These are phyloP conservation scores for Vickermania spadyakhi DNA, from an alignment of 208 protist genomes.

Conservation along the genomic window DNA sequence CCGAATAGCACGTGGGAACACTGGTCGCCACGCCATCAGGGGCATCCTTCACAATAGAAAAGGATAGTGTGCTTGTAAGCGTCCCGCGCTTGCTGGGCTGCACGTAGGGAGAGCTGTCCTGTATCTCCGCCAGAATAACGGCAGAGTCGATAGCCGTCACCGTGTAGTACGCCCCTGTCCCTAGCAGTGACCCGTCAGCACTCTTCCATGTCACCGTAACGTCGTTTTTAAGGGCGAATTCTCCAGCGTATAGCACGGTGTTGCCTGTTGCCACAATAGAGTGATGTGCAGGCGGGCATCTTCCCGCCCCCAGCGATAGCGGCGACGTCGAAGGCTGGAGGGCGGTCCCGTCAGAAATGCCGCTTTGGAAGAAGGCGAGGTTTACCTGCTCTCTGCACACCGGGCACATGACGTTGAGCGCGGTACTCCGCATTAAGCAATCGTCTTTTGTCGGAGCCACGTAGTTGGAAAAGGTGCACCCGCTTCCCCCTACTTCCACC, in stretches of 20 bases:
- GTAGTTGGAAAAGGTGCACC: slow-evolving; percentile 54
- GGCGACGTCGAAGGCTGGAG: neutral
- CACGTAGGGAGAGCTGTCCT: slow-evolving; percentile 27
- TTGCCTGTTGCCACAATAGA: slow-evolving; percentile 10
- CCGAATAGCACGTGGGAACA: slow-evolving; percentile 2
- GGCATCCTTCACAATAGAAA: neutral
- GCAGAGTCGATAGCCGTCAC: slow-evolving; percentile 19
- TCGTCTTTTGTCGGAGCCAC: slow-evolving; percentile 18
- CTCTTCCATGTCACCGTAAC: slow-evolving; percentile 23
- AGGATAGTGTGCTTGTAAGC: slow-evolving; percentile 3
- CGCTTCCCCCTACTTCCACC: neutral
- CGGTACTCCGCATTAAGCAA: slow-evolving; percentile 52
- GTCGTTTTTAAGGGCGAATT: slow-evolving; percentile 21
- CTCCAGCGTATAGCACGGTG: slow-evolving; percentile 17
- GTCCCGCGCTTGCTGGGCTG: neutral
- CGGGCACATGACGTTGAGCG: slow-evolving; percentile 35
- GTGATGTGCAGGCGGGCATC: slow-evolving; percentile 22
- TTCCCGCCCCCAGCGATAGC: slow-evolving; percentile 16
- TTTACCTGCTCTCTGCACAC: slow-evolving; percentile 44
- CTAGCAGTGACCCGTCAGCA: slow-evolving; percentile 8
- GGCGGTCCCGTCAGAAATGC: slow-evolving; percentile 6
- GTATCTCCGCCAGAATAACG: slow-evolving; percentile 17
- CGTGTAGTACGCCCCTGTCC: slow-evolving; percentile 4
- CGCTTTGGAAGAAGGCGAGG: slow-evolving; percentile 19
- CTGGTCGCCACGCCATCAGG: neutral